Evolutionary conservation across 2,329 filamentous ascomycete species (phyloP), one percentile per base, ranked within the genome.

Genomic region (Talaromyces marneffei): DNA sequence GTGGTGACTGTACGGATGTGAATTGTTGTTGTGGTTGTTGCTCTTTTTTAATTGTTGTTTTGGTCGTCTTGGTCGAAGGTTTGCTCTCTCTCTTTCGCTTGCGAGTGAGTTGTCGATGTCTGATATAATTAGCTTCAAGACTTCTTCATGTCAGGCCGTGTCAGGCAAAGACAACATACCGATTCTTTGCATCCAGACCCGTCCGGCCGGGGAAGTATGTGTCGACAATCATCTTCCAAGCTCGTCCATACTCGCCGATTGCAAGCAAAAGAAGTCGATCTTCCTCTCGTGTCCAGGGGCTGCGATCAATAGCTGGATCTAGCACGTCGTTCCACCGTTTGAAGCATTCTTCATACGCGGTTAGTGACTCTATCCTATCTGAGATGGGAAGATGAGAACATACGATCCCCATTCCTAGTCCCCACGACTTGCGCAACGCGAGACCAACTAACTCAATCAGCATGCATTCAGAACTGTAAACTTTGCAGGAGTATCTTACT

Each of bases 261-360:
- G 55, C 60, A 23, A 62, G 35, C 6, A 64, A 40, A 27, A 64
- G 56, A 12, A 55, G 35, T 1, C 40, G 55, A 23, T 64, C 62
- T 54, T 64, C 62, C 1, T 64, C 62, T 16, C 35, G 40, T 9
- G 62, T 64, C 62, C 62, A 64, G 20, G 62, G 62, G 23, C 62
- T 64, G 25, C 62, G 62, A 25, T 62, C 44, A 16, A 64, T 61
- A 18, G 40, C 56, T 5, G 62, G 62, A 53, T 64, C 59, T 12
- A 64, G 54, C 12, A 62, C 62, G 25, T 64, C 62, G 35, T 64
- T 64, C 62, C 62, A 64, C 6, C 62, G 59, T 50, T 64, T 64
- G 31, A 62, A 64, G 56, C 62, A 64, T 50, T 64, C 61, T 63
- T n/a, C n/a, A n/a, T n/a, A n/a, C n/a, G n/a, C n/a, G n/a, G n/a